phyloP scores from a whole-genome alignment of 306 rosid species.

The Prunus armeniaca region DNA sequence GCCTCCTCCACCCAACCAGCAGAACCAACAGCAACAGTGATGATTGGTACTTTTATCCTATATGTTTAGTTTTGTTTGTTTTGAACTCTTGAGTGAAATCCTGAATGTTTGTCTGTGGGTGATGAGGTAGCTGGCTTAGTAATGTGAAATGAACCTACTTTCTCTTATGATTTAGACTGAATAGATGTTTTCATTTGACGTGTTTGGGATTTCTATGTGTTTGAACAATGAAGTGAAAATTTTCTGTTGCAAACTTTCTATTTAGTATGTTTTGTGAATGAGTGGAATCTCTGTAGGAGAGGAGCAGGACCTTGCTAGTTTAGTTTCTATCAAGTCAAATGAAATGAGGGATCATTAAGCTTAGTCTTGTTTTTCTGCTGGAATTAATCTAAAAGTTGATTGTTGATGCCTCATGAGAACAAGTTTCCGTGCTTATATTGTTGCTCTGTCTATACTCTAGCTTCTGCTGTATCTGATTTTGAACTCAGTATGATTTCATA shows the following conservation, averaged over 20 bases:
- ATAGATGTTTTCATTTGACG: too few species aligned
- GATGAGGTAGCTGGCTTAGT: not conserved
- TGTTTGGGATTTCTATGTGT: not conserved
- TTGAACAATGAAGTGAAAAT: not conserved
- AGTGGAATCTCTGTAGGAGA: too few species aligned
- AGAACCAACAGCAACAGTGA: constrained; percentile 27
- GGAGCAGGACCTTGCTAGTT: too few species aligned
- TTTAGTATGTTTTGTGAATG: too few species aligned
- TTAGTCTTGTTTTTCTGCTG: not conserved
- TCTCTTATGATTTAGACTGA: not conserved
- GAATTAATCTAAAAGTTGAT: not conserved
- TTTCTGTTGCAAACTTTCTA: too few species aligned
- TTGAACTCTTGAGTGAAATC: not conserved
- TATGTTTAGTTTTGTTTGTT: not conserved
- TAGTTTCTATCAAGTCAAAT: not conserved
- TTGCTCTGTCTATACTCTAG: too few species aligned
- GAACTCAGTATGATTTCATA: too few species aligned
- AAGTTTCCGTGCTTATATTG: too few species aligned
- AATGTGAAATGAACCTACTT: not conserved
- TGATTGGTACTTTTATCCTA: constrained; percentile 1
- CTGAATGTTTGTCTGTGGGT: not conserved
- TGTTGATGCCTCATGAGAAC: not conserved
- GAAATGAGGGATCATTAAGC: not conserved
- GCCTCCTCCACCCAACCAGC: constrained; percentile 13
- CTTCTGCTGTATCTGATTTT: too few species aligned